Evolutionary conservation across 2,329 filamentous ascomycete genomes (phyloP), one percentile per base, ranked within the genome.

Genomic region (Fusarium coicis): DNA sequence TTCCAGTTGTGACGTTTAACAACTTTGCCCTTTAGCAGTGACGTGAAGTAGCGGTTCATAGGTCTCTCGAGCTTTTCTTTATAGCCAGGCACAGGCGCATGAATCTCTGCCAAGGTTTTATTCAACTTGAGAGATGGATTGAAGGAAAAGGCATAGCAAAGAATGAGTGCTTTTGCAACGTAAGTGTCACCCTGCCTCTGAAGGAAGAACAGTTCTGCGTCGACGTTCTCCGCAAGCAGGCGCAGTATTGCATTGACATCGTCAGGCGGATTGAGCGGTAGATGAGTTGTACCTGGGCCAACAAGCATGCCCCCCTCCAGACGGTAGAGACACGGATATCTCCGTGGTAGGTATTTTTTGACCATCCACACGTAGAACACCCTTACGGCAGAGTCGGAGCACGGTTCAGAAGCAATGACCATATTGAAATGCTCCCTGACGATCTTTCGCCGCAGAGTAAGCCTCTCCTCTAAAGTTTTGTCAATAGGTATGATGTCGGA

Each of bases 81-180:
- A 2, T 42, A 54, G 0, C 36, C 52, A 1, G 52, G 36, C 0
- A 54, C 26, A 0, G 52, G 36, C 2, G 26, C 15, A 19, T 54
- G 52, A 2, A 54, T 54, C 6, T 19, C 36, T 2, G 36, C 26
- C 0, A 54, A 5, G 15, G 52, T 30, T 15, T 54, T 23, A 2
- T 30, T 40, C 26, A 54, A 32, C 8, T 54, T 54, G 2, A 30
- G 8, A 0, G 52, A 42, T 5, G 52, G 52, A 2, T 42, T 54
- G 5, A 54, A 54, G 2, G 52, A 42, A 4, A 54, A 54, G 1
- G 52, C 19, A 1, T 42, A 42, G 11, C 52, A 54, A 30, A n/a
- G 23, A 18, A 54, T 42, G 1, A 54, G 26, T 32, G 36, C 52
- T 23, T 30, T 54, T 14, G 36, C 52, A 30, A 54, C 36, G 4